phyloP scores from a whole-genome alignment of 139 green algal species.

The Chlamydomonas sphaeroides region DNA sequence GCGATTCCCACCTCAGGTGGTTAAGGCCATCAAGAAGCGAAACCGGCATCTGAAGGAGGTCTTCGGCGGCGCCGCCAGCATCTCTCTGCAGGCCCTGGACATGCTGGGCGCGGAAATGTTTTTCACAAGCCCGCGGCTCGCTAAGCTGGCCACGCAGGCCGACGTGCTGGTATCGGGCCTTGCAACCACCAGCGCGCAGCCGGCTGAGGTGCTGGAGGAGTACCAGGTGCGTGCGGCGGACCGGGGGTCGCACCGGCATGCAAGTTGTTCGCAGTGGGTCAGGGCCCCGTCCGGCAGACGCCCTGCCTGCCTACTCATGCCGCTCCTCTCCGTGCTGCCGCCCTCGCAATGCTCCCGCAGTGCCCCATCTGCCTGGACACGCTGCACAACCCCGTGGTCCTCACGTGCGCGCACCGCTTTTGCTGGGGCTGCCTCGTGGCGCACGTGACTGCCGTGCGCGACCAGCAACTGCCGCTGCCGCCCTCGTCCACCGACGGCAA shows the following conservation, averaged over 20 bases:
- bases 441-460: constrained; percentile 48
- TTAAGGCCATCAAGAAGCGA: constrained; percentile 85
- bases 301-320: no score
- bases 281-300: no score
- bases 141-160: constrained; percentile 67
- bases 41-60: constrained; percentile 74
- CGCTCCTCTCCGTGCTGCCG: no score
- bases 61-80: constrained; percentile 42
- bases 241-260: no score
- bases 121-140: constrained; percentile 81
- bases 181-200: background rate
- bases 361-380: constrained; percentile 85
- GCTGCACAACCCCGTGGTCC: constrained; percentile 84
- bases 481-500: background rate
- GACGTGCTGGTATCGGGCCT: constrained; percentile 66
- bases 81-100: constrained; percentile 62
- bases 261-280: no score
- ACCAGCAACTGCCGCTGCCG: constrained; percentile 19
- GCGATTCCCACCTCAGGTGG: no score
- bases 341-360: background rate
- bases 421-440: constrained; percentile 87
- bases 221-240: constrained; percentile 16
- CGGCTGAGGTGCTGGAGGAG: constrained; percentile 36
- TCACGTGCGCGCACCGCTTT: constrained; percentile 85
- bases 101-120: constrained; percentile 79